Conservation (phyloP, 1,139 yeast genomes). For the Zygoascus meyerae region DNA sequence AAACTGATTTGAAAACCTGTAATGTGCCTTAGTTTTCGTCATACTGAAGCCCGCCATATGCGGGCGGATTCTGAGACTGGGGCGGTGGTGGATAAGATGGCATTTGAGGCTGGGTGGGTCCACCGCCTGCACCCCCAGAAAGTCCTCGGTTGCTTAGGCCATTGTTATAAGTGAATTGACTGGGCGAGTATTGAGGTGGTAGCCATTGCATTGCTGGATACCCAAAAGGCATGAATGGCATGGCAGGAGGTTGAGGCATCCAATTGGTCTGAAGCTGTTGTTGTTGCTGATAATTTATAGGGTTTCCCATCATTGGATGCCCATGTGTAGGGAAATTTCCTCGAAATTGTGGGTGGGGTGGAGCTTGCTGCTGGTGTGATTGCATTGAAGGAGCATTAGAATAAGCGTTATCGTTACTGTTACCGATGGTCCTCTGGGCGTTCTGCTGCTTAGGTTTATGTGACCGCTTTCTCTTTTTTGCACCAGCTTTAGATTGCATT, state of each 20-base stretch:
- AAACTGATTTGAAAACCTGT: background rate
- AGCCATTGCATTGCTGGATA: conserved; percentile 24
- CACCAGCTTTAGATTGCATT: conserved; percentile 48
- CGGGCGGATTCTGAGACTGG: conserved; percentile 15
- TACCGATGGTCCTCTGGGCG: conserved; percentile 9
- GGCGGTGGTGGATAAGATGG: conserved; percentile 13
- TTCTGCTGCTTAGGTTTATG: conserved; percentile 23
- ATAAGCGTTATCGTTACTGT: background rate
- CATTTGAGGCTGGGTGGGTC: conserved; percentile 17
- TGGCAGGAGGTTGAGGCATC: background rate
- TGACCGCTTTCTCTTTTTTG: conserved; percentile 44
- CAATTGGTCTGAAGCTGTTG: background rate
- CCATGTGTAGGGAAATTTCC: background rate
- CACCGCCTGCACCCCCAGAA: background rate
- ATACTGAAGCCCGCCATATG: conserved; percentile 6
- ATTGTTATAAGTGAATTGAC: conserved; percentile 13
- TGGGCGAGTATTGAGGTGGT: conserved; percentile 18
- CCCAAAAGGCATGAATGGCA: conserved; percentile 8
- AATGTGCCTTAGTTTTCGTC: conserved; percentile 5
- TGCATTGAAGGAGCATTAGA: conserved; percentile 7
- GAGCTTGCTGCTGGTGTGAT: conserved; percentile 12
- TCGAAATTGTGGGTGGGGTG: conserved; percentile 7
- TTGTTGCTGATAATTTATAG: conserved; percentile 6
- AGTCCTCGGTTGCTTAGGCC: background rate
- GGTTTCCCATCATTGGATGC: conserved; percentile 18